phyloP scores from a whole-genome alignment of 495 filamentous ascomycete genomes.

The Bryoglossum gracile region DNA sequence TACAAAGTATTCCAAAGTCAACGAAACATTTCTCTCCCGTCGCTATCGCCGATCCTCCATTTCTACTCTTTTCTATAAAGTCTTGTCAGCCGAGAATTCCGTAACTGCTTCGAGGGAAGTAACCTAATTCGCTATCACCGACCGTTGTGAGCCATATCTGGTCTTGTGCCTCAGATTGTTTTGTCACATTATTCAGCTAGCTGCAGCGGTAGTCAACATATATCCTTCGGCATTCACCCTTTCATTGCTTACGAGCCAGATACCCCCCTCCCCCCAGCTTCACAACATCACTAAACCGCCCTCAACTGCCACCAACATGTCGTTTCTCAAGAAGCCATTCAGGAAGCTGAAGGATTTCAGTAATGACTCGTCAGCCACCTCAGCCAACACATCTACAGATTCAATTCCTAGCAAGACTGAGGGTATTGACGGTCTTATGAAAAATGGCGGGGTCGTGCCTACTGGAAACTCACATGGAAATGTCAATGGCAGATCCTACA shows the following conservation, averaged over 20 bases:
- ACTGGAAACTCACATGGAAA: slow-evolving; percentile 35
- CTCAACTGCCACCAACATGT: slow-evolving; percentile 14
- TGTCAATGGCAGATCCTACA: slow-evolving; percentile 40
- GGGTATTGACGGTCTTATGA: slow-evolving; percentile 2
- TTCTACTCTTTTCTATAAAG: no score
- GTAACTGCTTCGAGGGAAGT: no score
- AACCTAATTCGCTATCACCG: no score
- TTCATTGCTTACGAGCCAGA: no score
- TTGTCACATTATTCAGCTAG: background rate
- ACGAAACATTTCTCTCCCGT: no score
- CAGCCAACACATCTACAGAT: slow-evolving; percentile 5
- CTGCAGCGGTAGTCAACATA: background rate
- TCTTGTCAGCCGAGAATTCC: no score
- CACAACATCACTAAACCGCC: slow-evolving; percentile 8
- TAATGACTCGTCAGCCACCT: background rate
- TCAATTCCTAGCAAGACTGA: slow-evolving; percentile 8
- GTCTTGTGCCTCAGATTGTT: no score
- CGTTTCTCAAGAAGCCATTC: slow-evolving; percentile 24
- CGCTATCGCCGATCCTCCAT: no score
- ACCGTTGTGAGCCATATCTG: no score
- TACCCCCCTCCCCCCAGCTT: no score
- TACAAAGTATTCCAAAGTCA: no score
- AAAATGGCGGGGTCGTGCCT: background rate
- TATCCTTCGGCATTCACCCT: no score
- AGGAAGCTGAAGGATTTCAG: slow-evolving; percentile 15